Conservation (phyloP, 257 asterid species). For the Capsicum rhomboideum region DNA sequence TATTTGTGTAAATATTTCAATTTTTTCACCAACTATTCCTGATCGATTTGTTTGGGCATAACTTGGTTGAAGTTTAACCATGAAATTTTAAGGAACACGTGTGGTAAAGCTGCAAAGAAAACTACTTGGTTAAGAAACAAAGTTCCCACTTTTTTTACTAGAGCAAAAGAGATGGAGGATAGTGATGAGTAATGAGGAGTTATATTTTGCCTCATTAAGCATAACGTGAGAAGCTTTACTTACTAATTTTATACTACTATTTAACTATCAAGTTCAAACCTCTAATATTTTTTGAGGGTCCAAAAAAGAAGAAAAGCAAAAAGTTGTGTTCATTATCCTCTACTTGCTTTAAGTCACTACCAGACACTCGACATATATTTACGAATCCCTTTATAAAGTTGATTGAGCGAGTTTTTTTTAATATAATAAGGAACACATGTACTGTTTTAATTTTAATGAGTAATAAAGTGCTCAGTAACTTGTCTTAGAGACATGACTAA, state of each 20-base stretch:
- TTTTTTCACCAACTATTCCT: too few species aligned
- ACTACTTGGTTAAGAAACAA: background rate
- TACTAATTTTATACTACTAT: background rate
- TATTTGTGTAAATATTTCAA: too few species aligned
- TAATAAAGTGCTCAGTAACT: background rate
- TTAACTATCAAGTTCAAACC: background rate
- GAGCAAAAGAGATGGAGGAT: background rate
- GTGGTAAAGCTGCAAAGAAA: background rate
- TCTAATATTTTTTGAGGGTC: background rate
- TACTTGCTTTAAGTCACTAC: background rate
- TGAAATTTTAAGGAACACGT: background rate
- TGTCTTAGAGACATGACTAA: background rate
- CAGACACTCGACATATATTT: background rate
- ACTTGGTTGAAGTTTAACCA: background rate
- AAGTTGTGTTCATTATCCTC: background rate
- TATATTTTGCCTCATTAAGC: background rate
- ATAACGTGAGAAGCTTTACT: slow-evolving; percentile 1
- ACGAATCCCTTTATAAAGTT: background rate
- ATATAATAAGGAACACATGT: background rate
- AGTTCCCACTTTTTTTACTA: background rate
- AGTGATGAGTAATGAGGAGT: background rate
- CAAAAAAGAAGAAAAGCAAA: background rate
- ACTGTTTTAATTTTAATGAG: background rate
- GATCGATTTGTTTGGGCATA: too few species aligned
- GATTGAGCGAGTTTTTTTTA: background rate